Percentiles rank a stretch among this genome's conserved stretches.
Evolutionary conservation across 108 stramenopile genomes (phyloP).

Genomic region (Skeletonema marinoi): DNA sequence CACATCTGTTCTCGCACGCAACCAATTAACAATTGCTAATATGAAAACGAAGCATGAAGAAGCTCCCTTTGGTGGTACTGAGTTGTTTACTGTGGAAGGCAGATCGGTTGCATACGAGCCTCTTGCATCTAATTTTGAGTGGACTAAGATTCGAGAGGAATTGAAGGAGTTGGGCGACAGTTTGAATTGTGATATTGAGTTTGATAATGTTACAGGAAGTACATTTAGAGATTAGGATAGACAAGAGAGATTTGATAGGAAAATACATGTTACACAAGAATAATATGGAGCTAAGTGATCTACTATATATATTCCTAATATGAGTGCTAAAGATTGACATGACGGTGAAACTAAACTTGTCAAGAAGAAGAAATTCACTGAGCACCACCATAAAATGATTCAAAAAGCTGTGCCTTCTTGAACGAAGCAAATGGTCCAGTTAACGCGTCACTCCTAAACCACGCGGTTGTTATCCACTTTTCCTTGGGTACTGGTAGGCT

Average conservation of each 20-base stretch:
- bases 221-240: conserved; percentile 1
- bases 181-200: conserved; percentile 73
- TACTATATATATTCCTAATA: not conserved
- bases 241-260: not conserved
- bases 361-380: too few relatives aligned
- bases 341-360: not conserved
- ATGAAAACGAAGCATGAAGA: conserved; percentile 69
- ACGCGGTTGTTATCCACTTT: conserved; percentile 57
- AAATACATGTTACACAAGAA: not conserved
- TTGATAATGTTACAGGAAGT: conserved; percentile 41
- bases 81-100: conserved; percentile 56
- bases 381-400: not conserved
- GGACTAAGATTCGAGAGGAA: conserved; percentile 52
- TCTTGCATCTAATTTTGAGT: conserved; percentile 62
- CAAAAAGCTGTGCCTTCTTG: conserved; percentile 11
- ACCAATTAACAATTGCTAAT: conserved; percentile 62
- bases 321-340: not conserved
- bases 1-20: conserved; percentile 59
- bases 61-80: conserved; percentile 35
- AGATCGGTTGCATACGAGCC: conserved; percentile 59
- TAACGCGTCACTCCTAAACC: conserved; percentile 35
- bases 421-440: conserved; percentile 35
- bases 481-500: conserved; percentile 33
- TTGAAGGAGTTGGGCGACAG: conserved; percentile 62
- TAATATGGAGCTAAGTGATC: not conserved